phyloP scores from a whole-genome alignment of 2,329 filamentous ascomycete genomes.

The Sporothrix protearum region DNA sequence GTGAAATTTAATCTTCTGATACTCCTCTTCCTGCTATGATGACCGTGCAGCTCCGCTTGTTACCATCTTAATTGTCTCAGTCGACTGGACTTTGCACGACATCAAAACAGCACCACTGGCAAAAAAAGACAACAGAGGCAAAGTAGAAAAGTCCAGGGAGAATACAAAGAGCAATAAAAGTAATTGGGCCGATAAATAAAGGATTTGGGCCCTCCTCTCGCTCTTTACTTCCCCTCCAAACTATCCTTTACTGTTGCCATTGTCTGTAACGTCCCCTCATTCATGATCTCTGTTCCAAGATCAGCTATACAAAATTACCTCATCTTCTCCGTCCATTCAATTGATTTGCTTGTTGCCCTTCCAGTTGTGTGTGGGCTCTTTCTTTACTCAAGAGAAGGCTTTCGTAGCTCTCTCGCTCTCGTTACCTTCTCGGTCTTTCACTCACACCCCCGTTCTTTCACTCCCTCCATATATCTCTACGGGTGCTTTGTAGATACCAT shows the following conservation, averaged over 20 bases:
- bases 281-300: neutral
- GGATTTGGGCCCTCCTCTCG: neutral
- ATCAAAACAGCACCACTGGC: neutral
- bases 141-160: neutral
- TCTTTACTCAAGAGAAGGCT: neutral
- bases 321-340: neutral
- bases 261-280: neutral
- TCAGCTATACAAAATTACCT: neutral
- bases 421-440: neutral
- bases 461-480: neutral
- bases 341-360: neutral
- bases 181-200: neutral
- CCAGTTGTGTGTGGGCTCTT: neutral
- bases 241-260: neutral
- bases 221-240: neutral
- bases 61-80: conserved; percentile 15
- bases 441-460: neutral
- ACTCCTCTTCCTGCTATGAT: neutral
- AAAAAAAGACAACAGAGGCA: neutral
- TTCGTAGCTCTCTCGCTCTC: neutral
- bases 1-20: neutral
- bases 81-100: conserved; percentile 13
- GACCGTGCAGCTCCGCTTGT: conserved; percentile 7
- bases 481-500: neutral
- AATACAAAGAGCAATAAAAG: neutral